Evolutionary conservation across 2,329 filamentous ascomycete genomes (phyloP).

Genomic region (Neofusicoccum umdonicola): DNA sequence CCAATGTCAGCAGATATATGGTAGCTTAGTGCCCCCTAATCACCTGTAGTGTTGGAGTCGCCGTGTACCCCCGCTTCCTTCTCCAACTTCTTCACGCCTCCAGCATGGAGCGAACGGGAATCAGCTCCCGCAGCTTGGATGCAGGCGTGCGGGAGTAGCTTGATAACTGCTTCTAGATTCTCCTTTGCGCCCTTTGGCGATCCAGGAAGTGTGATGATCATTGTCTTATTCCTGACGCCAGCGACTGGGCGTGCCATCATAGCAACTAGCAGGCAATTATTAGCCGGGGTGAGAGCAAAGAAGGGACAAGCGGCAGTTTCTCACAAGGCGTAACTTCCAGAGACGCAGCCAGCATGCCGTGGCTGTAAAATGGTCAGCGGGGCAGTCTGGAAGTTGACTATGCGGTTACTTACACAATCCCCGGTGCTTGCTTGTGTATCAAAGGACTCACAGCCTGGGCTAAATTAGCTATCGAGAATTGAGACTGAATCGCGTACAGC

Average conservation of each 20-base stretch:
- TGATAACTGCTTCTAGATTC: conserved; percentile 84
- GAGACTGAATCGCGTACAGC: background rate
- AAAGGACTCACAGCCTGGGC: conserved; percentile 71
- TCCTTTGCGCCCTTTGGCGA: conserved; percentile 94
- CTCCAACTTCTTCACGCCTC: conserved; percentile 81
- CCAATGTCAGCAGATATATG: background rate
- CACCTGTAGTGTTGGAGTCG: conserved; percentile 22
- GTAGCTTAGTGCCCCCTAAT: background rate
- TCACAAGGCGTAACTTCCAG: conserved; percentile 84
- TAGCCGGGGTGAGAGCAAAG: background rate
- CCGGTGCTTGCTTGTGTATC: conserved; percentile 81
- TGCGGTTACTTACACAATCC: conserved; percentile 63
- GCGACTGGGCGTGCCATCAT: conserved; percentile 95
- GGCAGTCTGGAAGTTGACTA: background rate
- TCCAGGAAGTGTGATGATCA: conserved; percentile 87
- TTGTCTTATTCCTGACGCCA: conserved; percentile 74
- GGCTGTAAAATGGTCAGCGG: conserved; percentile 43
- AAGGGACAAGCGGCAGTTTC: conserved; percentile 31
- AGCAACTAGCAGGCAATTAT: conserved; percentile 65
- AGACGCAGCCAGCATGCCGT: conserved; percentile 88
- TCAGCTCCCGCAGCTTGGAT: conserved; percentile 79
- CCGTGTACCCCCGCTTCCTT: conserved; percentile 68
- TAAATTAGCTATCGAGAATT: conserved; percentile 3
- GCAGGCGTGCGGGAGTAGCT: conserved; percentile 93
- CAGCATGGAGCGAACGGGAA: conserved; percentile 74